Evolutionary conservation across 257 asterid genomes (phyloP), one percentile per base, ranked within the genome.

Genomic region (Phtheirospermum japonicum): DNA sequence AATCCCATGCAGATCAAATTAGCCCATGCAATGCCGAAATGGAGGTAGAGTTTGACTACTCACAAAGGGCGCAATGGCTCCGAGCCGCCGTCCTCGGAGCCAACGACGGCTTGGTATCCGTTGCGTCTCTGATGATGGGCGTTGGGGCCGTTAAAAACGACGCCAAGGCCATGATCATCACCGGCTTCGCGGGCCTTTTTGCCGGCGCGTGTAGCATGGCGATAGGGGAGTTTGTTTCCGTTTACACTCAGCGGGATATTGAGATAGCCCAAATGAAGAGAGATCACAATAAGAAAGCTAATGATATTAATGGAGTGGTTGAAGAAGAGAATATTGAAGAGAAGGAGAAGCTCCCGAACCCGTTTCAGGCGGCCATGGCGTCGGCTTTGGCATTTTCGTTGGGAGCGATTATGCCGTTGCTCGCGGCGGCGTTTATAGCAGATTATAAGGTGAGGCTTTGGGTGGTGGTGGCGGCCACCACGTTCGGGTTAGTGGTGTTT

Each of bases 191-290:
- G 0, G 95, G 94, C 0, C 65, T 84, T 0, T 64, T 86, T 2
- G 92, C 94, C 0, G 90, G 94, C 0, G 87, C 95, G 0, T 84
- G 85, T 45, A 83, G 97, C 84, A 89, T 86, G 95, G 94, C 88
- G 0, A 86, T 89, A 1, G 94, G 95, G 1, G 95, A 86, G 59
- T 84, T 84, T 18, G 88, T 89, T 7, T 89, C 89, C 0, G 94
- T 84, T 0, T 79, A 79, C 68, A 62, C 95, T 7, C 97, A 86
- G 69, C 59, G 65, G 17, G 97, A 89, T 6, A 80, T 84, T 14
- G 88, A 84, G 69, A n/a, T 67, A 3, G 86, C 92, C 7, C 95
- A 86, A 70, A 71, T 76, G 56, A 77, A 78, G 70, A 80, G 93
- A 69, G 77, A 75, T 4, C 49, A 5, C n/a, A n/a, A n/a, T n/a